These are phyloP conservation scores for Apiospora sp. DNA, from an alignment of 2,329 filamentous ascomycete genomes.

Conservation along the genomic window DNA sequence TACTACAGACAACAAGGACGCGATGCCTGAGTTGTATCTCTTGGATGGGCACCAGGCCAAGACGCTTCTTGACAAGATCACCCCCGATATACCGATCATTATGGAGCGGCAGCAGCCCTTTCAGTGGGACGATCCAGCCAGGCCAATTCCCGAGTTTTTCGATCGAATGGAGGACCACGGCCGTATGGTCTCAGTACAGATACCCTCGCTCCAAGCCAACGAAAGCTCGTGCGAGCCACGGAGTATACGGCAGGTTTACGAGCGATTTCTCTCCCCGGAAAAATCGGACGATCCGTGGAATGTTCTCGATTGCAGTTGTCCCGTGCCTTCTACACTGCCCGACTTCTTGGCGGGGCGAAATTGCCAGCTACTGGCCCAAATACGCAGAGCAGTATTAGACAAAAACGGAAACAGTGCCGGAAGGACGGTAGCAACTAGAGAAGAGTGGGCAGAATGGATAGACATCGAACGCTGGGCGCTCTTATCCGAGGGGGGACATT, in stretches of 20 bases:
- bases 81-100: slow-evolving; percentile 23
- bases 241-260: slow-evolving; percentile 23
- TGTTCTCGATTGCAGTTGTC: slow-evolving; percentile 23
- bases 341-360: slow-evolving; percentile 25
- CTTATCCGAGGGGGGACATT: slow-evolving; percentile 44
- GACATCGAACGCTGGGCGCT: slow-evolving; percentile 44
- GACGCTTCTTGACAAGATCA: slow-evolving; percentile 23
- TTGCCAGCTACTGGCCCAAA: slow-evolving; percentile 25
- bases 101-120: slow-evolving; percentile 24
- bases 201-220: slow-evolving; percentile 20
- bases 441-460: slow-evolving; percentile 45
- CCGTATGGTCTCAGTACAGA: slow-evolving; percentile 24
- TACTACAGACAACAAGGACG: too few species aligned
- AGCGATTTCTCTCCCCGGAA: slow-evolving; percentile 23
- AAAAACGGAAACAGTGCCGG: slow-evolving; percentile 22
- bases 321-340: slow-evolving; percentile 24
- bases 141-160: slow-evolving; percentile 24
- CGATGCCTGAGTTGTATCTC: slow-evolving; percentile 18
- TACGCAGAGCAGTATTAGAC: slow-evolving; percentile 21
- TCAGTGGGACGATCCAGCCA: slow-evolving; percentile 12
- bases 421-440: slow-evolving; percentile 32
- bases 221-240: slow-evolving; percentile 23
- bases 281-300: slow-evolving; percentile 23
- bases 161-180: slow-evolving; percentile 24
- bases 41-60: slow-evolving; percentile 24